Evolutionary conservation across 2,329 filamentous ascomycete species (phyloP).

Genomic region (Zalaria obscura): DNA sequence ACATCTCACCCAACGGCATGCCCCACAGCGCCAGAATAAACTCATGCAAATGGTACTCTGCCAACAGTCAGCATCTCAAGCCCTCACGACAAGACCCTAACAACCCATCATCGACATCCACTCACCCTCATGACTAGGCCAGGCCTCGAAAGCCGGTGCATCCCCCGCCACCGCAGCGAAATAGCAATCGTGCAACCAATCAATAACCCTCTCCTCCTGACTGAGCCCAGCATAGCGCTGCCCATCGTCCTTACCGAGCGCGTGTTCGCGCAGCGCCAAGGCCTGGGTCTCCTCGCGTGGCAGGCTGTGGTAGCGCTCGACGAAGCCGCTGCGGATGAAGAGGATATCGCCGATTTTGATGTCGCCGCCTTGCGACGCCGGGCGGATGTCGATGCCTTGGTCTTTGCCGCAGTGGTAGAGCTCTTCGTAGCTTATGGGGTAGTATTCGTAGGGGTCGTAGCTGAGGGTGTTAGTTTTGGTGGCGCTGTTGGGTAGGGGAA

Average conservation of each 20-base stretch:
- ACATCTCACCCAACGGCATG: slow-evolving; percentile 41
- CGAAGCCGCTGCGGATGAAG: slow-evolving; percentile 49
- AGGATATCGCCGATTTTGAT: slow-evolving; percentile 43
- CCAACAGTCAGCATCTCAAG: slow-evolving; percentile 40
- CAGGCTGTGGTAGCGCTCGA: slow-evolving; percentile 46
- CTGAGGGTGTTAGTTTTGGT: neutral
- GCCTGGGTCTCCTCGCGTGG: slow-evolving; percentile 28
- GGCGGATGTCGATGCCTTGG: slow-evolving; percentile 42
- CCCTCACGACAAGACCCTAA: slow-evolving; percentile 39
- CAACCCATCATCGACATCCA: slow-evolving; percentile 36
- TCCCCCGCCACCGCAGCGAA: slow-evolving; percentile 55
- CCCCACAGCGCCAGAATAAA: slow-evolving; percentile 38
- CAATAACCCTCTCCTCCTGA: slow-evolving; percentile 40
- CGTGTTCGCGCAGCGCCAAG: slow-evolving; percentile 30
- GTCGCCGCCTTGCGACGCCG: slow-evolving; percentile 39
- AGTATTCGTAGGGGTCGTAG: slow-evolving; percentile 27
- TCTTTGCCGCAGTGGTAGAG: slow-evolving; percentile 44
- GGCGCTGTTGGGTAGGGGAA: no score
- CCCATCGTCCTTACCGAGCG: slow-evolving; percentile 23
- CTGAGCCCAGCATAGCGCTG: slow-evolving; percentile 35
- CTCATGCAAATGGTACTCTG: slow-evolving; percentile 38
- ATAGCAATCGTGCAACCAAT: slow-evolving; percentile 34
- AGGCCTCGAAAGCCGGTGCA: slow-evolving; percentile 46
- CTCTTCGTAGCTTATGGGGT: slow-evolving; percentile 27
- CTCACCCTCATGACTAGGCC: slow-evolving; percentile 10